Conservation (phyloP, 306 rosid species). For the Styphnolobium japonicum region DNA sequence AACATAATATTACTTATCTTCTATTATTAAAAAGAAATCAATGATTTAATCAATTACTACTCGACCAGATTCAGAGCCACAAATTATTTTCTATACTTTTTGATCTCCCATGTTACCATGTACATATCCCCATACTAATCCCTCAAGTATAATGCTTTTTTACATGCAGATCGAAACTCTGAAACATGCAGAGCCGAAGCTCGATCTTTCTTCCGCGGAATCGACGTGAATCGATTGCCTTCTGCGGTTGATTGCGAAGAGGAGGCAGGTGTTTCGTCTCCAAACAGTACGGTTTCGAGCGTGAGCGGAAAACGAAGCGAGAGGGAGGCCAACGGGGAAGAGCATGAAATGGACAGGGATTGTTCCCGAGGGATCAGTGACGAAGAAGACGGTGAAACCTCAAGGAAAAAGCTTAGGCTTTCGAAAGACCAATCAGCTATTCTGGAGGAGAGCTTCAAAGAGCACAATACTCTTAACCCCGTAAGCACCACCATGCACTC, state of each 20-base stretch:
- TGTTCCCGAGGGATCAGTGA: slow-evolving; percentile 68
- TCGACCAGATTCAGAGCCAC: no score
- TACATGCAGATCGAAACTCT: slow-evolving; percentile 54
- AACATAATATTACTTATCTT: no score
- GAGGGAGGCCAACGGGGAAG: slow-evolving; percentile 61
- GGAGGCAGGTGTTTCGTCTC: slow-evolving; percentile 79
- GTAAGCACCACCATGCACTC: slow-evolving; percentile 37
- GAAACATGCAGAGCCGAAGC: slow-evolving; percentile 45
- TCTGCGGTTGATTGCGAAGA: slow-evolving; percentile 60
- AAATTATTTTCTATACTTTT: no score
- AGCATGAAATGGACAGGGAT: slow-evolving; percentile 58
- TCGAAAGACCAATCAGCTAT: slow-evolving; percentile 88
- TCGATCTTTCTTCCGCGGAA: slow-evolving; percentile 58
- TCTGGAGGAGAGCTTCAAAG: slow-evolving; percentile 87
- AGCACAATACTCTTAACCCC: slow-evolving; percentile 93
- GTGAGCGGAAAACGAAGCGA: slow-evolving; percentile 89
- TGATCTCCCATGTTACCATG: no score
- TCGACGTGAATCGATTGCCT: slow-evolving; percentile 86
- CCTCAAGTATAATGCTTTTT: no score
- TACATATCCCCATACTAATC: no score
- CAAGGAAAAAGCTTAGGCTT: slow-evolving; percentile 83
- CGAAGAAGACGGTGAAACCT: slow-evolving; percentile 84
- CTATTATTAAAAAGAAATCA: no score
- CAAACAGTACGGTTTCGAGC: slow-evolving; percentile 89
- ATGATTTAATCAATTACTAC: no score